Percentiles rank a stretch among this genome's conserved stretches.
These are phyloP conservation scores for Fraxinus quadrangulata DNA, from an alignment of 257 asterid genomes.

Conservation along the genomic window DNA sequence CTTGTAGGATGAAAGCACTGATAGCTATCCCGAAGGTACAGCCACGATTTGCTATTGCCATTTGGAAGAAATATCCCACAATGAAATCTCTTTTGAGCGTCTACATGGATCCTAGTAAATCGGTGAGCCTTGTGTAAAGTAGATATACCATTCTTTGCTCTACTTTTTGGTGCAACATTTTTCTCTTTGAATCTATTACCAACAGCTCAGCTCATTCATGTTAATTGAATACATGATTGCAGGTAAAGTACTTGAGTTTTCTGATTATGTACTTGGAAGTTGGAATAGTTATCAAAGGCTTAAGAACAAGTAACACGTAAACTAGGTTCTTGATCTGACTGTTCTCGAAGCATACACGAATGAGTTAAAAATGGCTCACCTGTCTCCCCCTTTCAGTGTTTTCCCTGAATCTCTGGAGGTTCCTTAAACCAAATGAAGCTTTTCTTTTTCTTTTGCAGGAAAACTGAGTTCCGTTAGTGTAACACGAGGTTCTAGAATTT, in stretches of 20 bases:
- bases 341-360: neutral
- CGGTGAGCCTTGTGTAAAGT: slow-evolving; percentile 52
- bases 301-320: neutral
- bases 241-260: slow-evolving; percentile 16
- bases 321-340: slow-evolving; percentile 6
- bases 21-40: slow-evolving; percentile 93
- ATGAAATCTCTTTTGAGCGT: slow-evolving; percentile 89
- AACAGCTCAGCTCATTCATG: neutral
- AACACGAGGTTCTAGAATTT: neutral
- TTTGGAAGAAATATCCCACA: slow-evolving; percentile 91
- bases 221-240: neutral
- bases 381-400: neutral
- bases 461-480: neutral
- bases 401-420: neutral
- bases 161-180: neutral
- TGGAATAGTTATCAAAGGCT: slow-evolving; percentile 1
- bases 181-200: slow-evolving; percentile 20
- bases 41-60: slow-evolving; percentile 88
- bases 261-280: slow-evolving; percentile 1
- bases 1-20: slow-evolving; percentile 83
- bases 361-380: neutral
- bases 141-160: slow-evolving; percentile 1
- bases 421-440: slow-evolving; percentile 1
- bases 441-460: neutral
- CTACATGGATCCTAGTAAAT: slow-evolving; percentile 86